Evolutionary conservation across 2,329 filamentous ascomycete genomes (phyloP), one percentile per base, ranked within the genome.

Genomic region (Claviceps sorghi): DNA sequence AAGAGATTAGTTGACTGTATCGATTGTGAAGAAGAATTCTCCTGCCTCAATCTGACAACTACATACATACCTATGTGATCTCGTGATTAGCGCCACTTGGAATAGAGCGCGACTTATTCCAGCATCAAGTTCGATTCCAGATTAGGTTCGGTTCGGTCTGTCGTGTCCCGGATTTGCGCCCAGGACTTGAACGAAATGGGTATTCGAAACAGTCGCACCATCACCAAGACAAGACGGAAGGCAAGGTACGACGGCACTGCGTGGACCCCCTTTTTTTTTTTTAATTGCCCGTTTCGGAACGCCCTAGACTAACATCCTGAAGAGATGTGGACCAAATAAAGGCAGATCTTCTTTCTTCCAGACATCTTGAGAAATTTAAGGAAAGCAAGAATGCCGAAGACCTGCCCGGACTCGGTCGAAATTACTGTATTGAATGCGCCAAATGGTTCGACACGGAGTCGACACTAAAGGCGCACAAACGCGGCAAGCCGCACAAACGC

Each of bases 381-480:
- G 78, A 82, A 49, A 80, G 82, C 44, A 94, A 95, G 64, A 80
- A 84, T 6, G 71, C 78, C 22, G 91, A 97, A 65, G 93, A 97
- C 62, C 76, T 96, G 38, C 93, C 93, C 3, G 91, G 83, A 0
- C 75, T 96, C 48, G 93, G 93, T 29, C 77, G 81, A 60, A 83
- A 83, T 66, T 97, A 96, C 69, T 98, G 93, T 68, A 75, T 85
- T 17, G 86, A 95, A 69, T 98, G 93, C 68, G 85, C 93, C 57
- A 97, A 95, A 72, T 97, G 88, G 84, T 97, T 94, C 67, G 91
- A 97, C 67, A 85, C 82, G 49, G 86, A 93, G 58, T 68, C 78
- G 60, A 94, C 87, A 60, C 72, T 95, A 53, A 74, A 77, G 38
- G 75, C 79, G 30, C 93, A 98, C 69, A 75, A 76, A 53, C 88